Conservation (phyloP, 805 yeast genomes). For the Starmerella geochares region DNA sequence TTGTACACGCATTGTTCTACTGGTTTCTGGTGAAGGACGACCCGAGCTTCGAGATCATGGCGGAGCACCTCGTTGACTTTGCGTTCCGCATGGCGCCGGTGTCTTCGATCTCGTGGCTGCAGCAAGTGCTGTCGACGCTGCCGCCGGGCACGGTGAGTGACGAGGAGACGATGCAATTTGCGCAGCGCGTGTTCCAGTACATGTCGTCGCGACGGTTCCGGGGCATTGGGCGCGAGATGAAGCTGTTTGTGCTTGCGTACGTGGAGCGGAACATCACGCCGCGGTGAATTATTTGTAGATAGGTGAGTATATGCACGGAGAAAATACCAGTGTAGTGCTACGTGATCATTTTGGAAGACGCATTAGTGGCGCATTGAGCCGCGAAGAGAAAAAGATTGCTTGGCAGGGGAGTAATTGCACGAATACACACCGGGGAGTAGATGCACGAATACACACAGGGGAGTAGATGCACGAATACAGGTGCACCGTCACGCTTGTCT, state of each 20-base stretch:
- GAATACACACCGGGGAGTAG: neutral
- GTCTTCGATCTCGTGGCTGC: slow-evolving; percentile 55
- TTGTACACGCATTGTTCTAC: slow-evolving; percentile 52
- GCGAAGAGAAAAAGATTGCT: too few relatives aligned
- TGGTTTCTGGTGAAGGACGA: slow-evolving; percentile 56
- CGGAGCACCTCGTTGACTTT: slow-evolving; percentile 20
- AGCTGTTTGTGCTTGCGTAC: slow-evolving; percentile 49
- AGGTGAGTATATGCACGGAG: too few relatives aligned
- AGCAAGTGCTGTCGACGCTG: slow-evolving; percentile 43
- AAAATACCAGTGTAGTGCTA: too few relatives aligned
- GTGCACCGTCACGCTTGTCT: too few relatives aligned
- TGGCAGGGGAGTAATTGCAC: too few relatives aligned
- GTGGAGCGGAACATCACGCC: slow-evolving; percentile 24
- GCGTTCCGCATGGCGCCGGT: slow-evolving; percentile 30
- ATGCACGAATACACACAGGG: too few relatives aligned
- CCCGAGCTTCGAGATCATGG: slow-evolving; percentile 32
- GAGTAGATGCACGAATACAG: too few relatives aligned
- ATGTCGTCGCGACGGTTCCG: slow-evolving; percentile 55
- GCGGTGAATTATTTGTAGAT: slow-evolving; percentile 11
- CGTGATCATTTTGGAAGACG: neutral
- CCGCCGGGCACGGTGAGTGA: slow-evolving; percentile 55
- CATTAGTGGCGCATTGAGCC: too few relatives aligned
- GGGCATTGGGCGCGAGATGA: slow-evolving; percentile 58
- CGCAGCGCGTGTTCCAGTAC: slow-evolving; percentile 29
- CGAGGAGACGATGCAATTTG: slow-evolving; percentile 57